Conservation (phyloP, 345 rosid genomes). For the Carallia brachiata region DNA sequence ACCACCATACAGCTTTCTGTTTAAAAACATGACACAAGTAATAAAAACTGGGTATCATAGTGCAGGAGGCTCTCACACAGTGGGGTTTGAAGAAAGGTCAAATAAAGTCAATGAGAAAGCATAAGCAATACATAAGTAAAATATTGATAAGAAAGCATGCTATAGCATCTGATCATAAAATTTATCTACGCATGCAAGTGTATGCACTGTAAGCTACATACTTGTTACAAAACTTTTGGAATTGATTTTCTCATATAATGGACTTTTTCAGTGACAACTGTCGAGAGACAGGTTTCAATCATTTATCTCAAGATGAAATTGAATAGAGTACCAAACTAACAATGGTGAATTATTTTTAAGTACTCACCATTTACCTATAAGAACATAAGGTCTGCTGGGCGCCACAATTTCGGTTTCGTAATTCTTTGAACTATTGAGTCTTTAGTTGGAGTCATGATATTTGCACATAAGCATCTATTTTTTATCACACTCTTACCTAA, state of each 20-base stretch:
- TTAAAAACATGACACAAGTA: slow-evolving; percentile 20
- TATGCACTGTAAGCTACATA: not conserved
- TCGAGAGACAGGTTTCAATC: not conserved
- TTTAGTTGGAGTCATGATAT: not conserved
- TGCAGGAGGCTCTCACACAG: too few relatives aligned
- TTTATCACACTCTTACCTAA: slow-evolving; percentile 55
- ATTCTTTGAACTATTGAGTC: too few relatives aligned
- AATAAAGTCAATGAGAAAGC: too few relatives aligned
- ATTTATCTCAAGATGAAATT: not conserved
- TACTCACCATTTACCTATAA: not conserved
- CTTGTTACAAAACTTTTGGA: not conserved
- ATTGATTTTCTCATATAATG: too few relatives aligned
- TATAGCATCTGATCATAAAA: not conserved
- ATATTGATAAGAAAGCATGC: not conserved
- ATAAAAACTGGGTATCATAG: not conserved
- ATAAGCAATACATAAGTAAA: not conserved
- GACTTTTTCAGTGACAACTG: not conserved
- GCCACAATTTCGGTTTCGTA: too few relatives aligned
- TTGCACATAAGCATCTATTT: not conserved
- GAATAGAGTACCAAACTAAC: not conserved
- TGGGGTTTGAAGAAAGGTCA: too few relatives aligned
- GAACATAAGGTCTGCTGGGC: not conserved
- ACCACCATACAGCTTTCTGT: slow-evolving; percentile 73
- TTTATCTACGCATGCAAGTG: not conserved
- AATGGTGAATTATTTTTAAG: not conserved